phyloP scores from a whole-genome alignment of 177 flowering plant species.

The Vitis hybrid region DNA sequence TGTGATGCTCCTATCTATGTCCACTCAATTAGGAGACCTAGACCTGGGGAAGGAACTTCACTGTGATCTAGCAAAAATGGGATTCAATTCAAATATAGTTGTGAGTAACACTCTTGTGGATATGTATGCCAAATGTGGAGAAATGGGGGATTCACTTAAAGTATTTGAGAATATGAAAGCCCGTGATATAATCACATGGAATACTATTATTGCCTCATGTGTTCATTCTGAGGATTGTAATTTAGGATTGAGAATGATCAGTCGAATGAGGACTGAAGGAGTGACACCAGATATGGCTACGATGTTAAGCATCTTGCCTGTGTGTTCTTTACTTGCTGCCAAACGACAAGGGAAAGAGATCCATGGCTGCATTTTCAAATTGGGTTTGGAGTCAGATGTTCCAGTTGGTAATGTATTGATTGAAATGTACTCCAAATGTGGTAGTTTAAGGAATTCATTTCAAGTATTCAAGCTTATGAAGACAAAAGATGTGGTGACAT shows the following conservation, averaged over 20 bases:
- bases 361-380: conserved; percentile 44
- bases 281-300: conserved; percentile 40
- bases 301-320: conserved; percentile 41
- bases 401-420: conserved; percentile 54
- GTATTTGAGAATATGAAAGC: conserved; percentile 42
- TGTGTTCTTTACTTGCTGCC: conserved; percentile 48
- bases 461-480: conserved; percentile 40
- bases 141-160: conserved; percentile 30
- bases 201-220: conserved; percentile 47
- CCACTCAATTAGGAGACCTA: conserved; percentile 24
- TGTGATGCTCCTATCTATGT: conserved; percentile 39
- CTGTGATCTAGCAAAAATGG: conserved; percentile 30
- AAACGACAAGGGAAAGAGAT: conserved; percentile 55
- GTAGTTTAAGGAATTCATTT: conserved; percentile 37
- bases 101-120: conserved; percentile 38
- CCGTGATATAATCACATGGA: conserved; percentile 55
- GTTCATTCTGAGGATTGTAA: conserved; percentile 34
- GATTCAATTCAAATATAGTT: conserved; percentile 28
- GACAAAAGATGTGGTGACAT: conserved; percentile 54
- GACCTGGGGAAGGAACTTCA: conserved; percentile 37
- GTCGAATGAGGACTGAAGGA: conserved; percentile 40
- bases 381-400: conserved; percentile 39
- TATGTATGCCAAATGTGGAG: conserved; percentile 39
- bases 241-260: conserved; percentile 42
- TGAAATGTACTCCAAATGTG: conserved; percentile 67